Evolutionary conservation across 2,329 filamentous ascomycete species (phyloP).

Genomic region (Exophiala mesophila): DNA sequence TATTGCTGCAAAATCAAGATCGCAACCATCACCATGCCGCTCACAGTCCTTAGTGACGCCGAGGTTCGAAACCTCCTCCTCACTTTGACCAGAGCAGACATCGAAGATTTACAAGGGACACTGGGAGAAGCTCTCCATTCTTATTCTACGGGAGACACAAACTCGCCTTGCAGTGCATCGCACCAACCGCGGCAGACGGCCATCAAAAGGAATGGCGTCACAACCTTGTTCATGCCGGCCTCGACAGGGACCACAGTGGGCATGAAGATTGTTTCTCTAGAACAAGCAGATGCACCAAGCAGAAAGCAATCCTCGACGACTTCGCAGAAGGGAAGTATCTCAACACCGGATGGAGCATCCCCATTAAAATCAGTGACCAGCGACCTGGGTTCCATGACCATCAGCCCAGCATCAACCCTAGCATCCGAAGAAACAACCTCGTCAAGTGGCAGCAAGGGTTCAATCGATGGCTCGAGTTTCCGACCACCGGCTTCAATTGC

Average conservation of each 20-base stretch:
- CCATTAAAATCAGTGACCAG: constrained; percentile 35
- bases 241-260: constrained; percentile 56
- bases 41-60: constrained; percentile 55
- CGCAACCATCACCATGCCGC: constrained; percentile 55
- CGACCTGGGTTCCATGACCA: constrained; percentile 31
- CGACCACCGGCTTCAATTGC: constrained; percentile 29
- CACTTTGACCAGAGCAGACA: constrained; percentile 52
- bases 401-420: constrained; percentile 19
- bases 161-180: constrained; percentile 53
- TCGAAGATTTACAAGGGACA: constrained; percentile 52
- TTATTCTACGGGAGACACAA: constrained; percentile 60
- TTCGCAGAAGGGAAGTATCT: constrained; percentile 4
- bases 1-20: too few species aligned
- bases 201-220: constrained; percentile 57
- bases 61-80: constrained; percentile 54
- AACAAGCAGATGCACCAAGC: constrained; percentile 27
- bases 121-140: constrained; percentile 59
- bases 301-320: constrained; percentile 18
- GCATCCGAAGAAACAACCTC: constrained; percentile 31
- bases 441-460: constrained; percentile 22
- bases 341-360: constrained; percentile 19
- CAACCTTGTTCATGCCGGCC: constrained; percentile 64
- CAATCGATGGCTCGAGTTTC: constrained; percentile 27
- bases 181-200: constrained; percentile 60
- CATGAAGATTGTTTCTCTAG: constrained; percentile 60